Evolutionary conservation across 2,329 filamentous ascomycete genomes (phyloP).

Genomic region (Alternaria triticimaculans): DNA sequence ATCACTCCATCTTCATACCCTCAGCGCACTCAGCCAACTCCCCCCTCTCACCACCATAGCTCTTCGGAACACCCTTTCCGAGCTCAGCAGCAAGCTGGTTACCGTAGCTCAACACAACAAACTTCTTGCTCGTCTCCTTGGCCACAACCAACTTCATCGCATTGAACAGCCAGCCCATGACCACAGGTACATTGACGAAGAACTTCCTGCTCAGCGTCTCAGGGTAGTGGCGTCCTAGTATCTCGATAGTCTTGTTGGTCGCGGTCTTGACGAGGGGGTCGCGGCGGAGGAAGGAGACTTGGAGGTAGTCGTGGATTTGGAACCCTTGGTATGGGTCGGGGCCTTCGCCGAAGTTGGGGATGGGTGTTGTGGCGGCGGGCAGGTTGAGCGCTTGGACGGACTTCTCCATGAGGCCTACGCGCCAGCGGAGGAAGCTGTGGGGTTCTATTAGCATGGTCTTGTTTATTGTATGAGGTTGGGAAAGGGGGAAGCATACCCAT

Average conservation of each 20-base stretch:
- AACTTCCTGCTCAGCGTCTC: constrained; percentile 91
- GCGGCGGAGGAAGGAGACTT: constrained; percentile 84
- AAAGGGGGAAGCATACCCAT: constrained; percentile 66
- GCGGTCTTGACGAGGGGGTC: constrained; percentile 78
- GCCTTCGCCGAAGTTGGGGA: constrained; percentile 70
- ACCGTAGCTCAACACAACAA: constrained; percentile 63
- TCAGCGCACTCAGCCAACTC: constrained; percentile 54
- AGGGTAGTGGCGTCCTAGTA: constrained; percentile 83
- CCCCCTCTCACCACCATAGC: constrained; percentile 77
- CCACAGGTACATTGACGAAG: constrained; percentile 89
- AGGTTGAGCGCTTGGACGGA: constrained; percentile 78
- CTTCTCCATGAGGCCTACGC: constrained; percentile 88
- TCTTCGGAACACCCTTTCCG: constrained; percentile 70
- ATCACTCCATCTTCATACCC: constrained; percentile 48
- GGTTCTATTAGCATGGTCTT: not conserved
- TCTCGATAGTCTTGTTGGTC: constrained; percentile 79
- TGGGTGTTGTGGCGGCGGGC: constrained; percentile 69
- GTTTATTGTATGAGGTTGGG: not conserved
- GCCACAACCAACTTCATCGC: constrained; percentile 56
- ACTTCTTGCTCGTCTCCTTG: constrained; percentile 58
- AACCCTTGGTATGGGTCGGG: constrained; percentile 87
- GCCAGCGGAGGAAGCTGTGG: constrained; percentile 85
- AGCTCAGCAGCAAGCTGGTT: constrained; percentile 71
- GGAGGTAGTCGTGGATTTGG: constrained; percentile 92
- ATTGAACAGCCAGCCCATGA: constrained; percentile 80